Evolutionary conservation across 202 grass and related monocot genomes (phyloP).

Genomic region (Carex arenaria): DNA sequence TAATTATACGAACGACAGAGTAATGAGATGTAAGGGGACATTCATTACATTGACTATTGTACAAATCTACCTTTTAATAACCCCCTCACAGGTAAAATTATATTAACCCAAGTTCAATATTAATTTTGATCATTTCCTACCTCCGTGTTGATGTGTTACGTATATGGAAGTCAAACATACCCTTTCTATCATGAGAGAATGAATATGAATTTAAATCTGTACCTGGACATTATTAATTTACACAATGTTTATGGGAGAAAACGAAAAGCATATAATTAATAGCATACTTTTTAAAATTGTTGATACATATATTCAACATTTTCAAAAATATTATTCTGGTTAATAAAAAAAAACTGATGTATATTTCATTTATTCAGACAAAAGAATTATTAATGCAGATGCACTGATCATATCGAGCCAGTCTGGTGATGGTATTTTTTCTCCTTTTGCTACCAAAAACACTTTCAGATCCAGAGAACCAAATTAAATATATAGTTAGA

Average conservation of each 20-base stretch:
- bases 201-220: neutral
- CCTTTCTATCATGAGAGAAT: neutral
- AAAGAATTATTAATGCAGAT: neutral
- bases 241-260: neutral
- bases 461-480: neutral
- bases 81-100: slow-evolving; percentile 12
- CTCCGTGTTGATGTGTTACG: neutral
- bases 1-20: slow-evolving; percentile 20
- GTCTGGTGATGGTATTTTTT: neutral
- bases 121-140: slow-evolving; percentile 25
- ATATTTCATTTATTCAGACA: neutral
- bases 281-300: too few relatives aligned
- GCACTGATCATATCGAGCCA: neutral
- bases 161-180: neutral
- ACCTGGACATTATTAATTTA: neutral
- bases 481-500: neutral
- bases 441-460: neutral
- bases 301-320: too few relatives aligned
- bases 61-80: slow-evolving; percentile 16
- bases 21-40: slow-evolving; percentile 81
- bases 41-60: slow-evolving; percentile 70
- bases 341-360: neutral
- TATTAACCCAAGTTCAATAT: slow-evolving; percentile 34
- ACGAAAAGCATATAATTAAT: too few relatives aligned
- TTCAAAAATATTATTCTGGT: too few relatives aligned